Conservation (phyloP, 106 monocot species). For the Amphibolis antarctica region DNA sequence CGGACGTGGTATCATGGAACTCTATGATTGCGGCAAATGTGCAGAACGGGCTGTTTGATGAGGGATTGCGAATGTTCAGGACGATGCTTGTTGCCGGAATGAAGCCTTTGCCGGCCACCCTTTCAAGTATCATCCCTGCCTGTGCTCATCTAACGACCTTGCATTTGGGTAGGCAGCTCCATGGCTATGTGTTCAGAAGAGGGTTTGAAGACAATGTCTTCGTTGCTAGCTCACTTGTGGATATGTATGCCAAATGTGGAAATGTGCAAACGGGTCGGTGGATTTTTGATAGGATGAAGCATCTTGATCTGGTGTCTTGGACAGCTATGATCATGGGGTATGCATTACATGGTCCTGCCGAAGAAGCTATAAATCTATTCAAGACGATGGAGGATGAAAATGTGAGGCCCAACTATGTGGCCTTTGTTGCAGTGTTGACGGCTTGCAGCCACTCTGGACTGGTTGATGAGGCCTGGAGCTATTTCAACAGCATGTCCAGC, state of each 20-base stretch:
- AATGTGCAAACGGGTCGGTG: constrained; percentile 39
- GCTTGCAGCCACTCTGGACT: constrained; percentile 89
- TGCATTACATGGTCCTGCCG: constrained; percentile 74
- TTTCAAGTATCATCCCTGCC: constrained; percentile 65
- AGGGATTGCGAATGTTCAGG: constrained; percentile 55
- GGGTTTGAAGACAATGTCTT: constrained; percentile 44
- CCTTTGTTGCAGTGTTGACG: constrained; percentile 75
- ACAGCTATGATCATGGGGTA: constrained; percentile 98
- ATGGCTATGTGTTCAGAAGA: constrained; percentile 45
- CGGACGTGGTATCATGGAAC: constrained; percentile 64
- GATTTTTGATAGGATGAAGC: constrained; percentile 51
- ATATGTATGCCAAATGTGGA: constrained; percentile 85
- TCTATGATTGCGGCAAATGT: constrained; percentile 67
- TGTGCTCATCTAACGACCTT: constrained; percentile 58
- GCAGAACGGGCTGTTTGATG: constrained; percentile 68
- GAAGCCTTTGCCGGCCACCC: constrained; percentile 47
- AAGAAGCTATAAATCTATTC: constrained; percentile 64
- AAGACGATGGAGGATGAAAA: constrained; percentile 47
- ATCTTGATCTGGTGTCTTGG: constrained; percentile 58
- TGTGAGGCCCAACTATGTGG: constrained; percentile 51
- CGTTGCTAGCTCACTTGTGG: constrained; percentile 55
- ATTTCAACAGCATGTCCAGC: constrained; percentile 47
- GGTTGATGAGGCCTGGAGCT: constrained; percentile 49
- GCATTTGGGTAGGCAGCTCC: constrained; percentile 65
- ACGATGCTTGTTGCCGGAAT: constrained; percentile 29